These are phyloP conservation scores for Pichia sp. DNA, from an alignment of 1,139 yeast genomes.

Conservation along the genomic window DNA sequence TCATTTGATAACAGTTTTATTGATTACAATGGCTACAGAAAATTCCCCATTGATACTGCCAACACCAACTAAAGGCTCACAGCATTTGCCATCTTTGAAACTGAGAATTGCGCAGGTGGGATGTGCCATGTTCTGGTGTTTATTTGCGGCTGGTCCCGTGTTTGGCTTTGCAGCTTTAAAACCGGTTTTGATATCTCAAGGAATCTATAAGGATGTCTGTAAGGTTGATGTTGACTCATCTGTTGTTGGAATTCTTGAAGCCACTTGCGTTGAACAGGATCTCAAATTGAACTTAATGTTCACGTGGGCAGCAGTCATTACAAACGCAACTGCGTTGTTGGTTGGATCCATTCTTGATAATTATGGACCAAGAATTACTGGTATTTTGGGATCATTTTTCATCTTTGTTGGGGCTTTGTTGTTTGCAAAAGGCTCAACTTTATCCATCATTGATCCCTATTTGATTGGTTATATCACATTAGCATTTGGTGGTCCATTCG, in stretches of 20 bases:
- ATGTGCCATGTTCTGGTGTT: conserved; percentile 81
- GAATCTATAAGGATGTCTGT: conserved; percentile 65
- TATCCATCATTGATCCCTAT: conserved; percentile 45
- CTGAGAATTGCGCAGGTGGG: conserved; percentile 36
- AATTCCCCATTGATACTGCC: conserved; percentile 8
- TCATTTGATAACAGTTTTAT: too few species aligned
- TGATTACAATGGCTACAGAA: conserved; percentile 8
- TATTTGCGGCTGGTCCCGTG: conserved; percentile 86
- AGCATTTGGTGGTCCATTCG: conserved; percentile 79
- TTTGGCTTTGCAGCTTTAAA: conserved; percentile 94
- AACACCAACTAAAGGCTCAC: background rate
- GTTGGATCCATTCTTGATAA: conserved; percentile 74
- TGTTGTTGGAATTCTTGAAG: conserved; percentile 8
- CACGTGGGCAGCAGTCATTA: conserved; percentile 77
- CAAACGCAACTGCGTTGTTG: conserved; percentile 75
- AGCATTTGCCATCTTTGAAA: conserved; percentile 8
- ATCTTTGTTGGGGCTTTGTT: conserved; percentile 45
- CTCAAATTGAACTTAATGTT: conserved; percentile 73
- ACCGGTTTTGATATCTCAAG: conserved; percentile 68
- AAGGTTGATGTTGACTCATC: conserved; percentile 16
- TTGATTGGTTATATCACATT: conserved; percentile 55
- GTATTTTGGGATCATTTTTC: conserved; percentile 60
- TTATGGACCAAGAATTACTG: conserved; percentile 75
- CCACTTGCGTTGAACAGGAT: conserved; percentile 63
- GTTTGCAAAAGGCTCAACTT: conserved; percentile 31